Evolutionary conservation across 208 protist species (phyloP).

Genomic region (Leishmania martiniquensis): DNA sequence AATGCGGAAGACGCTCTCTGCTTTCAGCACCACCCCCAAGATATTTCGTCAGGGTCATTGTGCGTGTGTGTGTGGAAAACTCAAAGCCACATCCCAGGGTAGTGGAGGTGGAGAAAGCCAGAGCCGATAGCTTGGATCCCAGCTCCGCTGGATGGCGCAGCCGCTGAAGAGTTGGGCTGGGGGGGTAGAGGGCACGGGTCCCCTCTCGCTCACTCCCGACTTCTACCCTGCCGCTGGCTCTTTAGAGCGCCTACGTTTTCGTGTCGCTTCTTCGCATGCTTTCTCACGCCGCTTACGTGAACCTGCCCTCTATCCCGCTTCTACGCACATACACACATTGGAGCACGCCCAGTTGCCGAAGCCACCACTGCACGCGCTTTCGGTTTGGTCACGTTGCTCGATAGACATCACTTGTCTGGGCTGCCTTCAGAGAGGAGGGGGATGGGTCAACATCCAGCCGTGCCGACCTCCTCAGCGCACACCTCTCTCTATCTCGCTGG

Average conservation of each 20-base stretch:
- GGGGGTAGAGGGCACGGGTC: neutral
- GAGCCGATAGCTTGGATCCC: neutral
- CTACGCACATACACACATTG: neutral
- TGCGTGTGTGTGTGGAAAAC: neutral
- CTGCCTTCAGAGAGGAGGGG: neutral
- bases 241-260: too few relatives aligned
- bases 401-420: neutral
- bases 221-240: neutral
- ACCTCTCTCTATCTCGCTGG: neutral
- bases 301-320: neutral
- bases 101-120: neutral
- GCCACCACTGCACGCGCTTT: neutral
- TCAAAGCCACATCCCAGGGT: neutral
- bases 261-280: neutral
- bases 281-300: neutral
- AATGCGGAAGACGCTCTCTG: too few relatives aligned
- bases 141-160: neutral
- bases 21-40: too few relatives aligned
- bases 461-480: neutral
- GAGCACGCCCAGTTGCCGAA: neutral
- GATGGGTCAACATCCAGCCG: neutral
- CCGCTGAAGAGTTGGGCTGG: neutral
- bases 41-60: too few relatives aligned
- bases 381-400: neutral
- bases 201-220: neutral